Percentiles rank a stretch among this genome's conserved stretches.
phyloP scores from a whole-genome alignment of 129 eudicot genomes.

The Artemisia tridentata region DNA sequence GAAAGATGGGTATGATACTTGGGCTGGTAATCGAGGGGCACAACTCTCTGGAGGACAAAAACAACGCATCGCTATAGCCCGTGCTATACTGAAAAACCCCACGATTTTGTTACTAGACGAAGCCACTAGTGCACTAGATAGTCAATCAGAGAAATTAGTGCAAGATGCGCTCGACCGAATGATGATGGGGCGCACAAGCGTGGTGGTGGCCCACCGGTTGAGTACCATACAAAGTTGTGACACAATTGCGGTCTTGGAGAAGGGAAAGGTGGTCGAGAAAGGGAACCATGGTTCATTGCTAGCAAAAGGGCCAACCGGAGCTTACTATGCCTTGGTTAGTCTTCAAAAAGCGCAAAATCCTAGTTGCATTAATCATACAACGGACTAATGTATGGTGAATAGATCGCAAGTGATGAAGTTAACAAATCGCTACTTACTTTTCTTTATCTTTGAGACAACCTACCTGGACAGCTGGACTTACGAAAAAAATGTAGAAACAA shows the following conservation, averaged over 20 bases:
- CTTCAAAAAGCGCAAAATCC: slow-evolving; percentile 51
- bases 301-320: slow-evolving; percentile 70
- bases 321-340: slow-evolving; percentile 61
- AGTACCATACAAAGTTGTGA: slow-evolving; percentile 83
- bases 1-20: slow-evolving; percentile 77
- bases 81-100: slow-evolving; percentile 72
- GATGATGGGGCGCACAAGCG: slow-evolving; percentile 81
- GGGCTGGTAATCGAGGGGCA: slow-evolving; percentile 74
- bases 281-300: slow-evolving; percentile 76
- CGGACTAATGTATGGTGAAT: slow-evolving; percentile 9
- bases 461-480: too few relatives aligned
- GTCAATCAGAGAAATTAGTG: slow-evolving; percentile 83
- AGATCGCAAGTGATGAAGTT: not conserved
- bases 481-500: too few relatives aligned
- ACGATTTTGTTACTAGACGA: slow-evolving; percentile 62
- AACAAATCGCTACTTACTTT: too few relatives aligned
- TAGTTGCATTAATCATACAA: slow-evolving; percentile 2
- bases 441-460: too few relatives aligned
- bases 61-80: slow-evolving; percentile 74
- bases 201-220: slow-evolving; percentile 88
- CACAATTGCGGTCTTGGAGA: slow-evolving; percentile 62
- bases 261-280: slow-evolving; percentile 73
- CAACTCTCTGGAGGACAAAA: slow-evolving; percentile 81
- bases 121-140: slow-evolving; percentile 92
- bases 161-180: slow-evolving; percentile 74